Percentiles rank a stretch among this genome's conserved stretches.
These are phyloP conservation scores for Sequoiadendron giganteum DNA, from an alignment of 75 land plant genomes.

Conservation along the genomic window DNA sequence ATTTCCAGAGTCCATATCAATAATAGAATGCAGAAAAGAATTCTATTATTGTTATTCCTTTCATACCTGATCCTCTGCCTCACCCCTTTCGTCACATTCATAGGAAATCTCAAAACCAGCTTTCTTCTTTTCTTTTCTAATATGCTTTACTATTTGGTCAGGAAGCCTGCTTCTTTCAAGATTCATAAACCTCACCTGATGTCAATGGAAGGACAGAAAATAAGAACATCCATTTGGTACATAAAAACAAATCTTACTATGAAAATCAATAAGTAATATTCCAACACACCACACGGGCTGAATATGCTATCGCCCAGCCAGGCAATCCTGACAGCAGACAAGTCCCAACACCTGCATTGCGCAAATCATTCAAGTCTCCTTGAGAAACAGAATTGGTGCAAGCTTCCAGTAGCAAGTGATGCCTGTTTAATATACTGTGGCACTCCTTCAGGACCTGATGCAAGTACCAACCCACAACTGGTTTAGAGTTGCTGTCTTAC, in stretches of 20 bases:
- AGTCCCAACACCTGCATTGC: conserved; percentile 83
- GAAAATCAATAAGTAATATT: not conserved
- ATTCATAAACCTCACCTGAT: conserved; percentile 82
- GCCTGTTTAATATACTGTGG: conserved; percentile 85
- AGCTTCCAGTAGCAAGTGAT: conserved; percentile 79
- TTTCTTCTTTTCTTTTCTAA: conserved; percentile 64
- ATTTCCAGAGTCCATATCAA: too few species aligned
- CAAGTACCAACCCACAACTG: not conserved
- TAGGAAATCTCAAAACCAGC: conserved; percentile 41
- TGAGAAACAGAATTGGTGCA: conserved; percentile 64
- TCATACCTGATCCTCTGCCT: conserved; percentile 84
- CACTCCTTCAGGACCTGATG: conserved; percentile 80
- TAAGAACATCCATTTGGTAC: not conserved
- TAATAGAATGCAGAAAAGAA: too few species aligned
- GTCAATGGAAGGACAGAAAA: not conserved
- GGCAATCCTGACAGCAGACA: conserved; percentile 92
- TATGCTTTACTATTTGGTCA: conserved; percentile 60
- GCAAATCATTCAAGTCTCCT: conserved; percentile 69
- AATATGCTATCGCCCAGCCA: conserved; percentile 86
- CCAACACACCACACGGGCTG: conserved; percentile 78
- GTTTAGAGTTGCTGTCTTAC: not conserved
- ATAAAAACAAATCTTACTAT: not conserved
- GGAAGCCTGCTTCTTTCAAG: conserved; percentile 78
- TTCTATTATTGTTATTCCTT: too few species aligned
- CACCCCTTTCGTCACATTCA: conserved; percentile 68